Base-by-base conservation (phyloP, 306 rosid species). In the Malus sylvestris region DNA sequence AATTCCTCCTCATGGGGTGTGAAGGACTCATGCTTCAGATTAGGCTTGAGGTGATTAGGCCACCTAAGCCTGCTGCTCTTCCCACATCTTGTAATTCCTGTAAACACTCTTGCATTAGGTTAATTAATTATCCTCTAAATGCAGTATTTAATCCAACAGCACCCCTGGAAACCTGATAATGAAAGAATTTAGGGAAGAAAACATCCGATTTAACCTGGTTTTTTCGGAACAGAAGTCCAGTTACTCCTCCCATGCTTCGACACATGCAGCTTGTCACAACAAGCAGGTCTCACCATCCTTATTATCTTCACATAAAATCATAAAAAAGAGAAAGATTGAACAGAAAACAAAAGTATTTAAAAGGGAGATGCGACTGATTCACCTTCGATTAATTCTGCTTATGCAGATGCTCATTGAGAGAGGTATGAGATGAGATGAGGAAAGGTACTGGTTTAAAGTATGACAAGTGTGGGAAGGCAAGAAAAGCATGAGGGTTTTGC, bases 1-100 rank as follows among this genome's bases (percentile, higher is more conserved):
- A 92, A 68, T 68, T 95, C 96, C 78, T 95, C 98, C 77, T 95
- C 98, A 80, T 95, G 87, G 22, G 87, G 80, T 57, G 96, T 84
- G 85, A 95, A 92, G 78, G 79, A 85, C 53, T 92, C 91, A 40
- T 79, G 80, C 68, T 92, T 90, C 18, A 89, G 91, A 77, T 95
- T 91, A 75, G 85, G 85, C 72, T 81, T 84, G 58, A 79, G 68
- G 80, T 69, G 76, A 78, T 85, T 92, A 70, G 65, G 84, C 93
- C 96, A 89, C 80, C 91, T 88, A 61, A 83, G 83, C 81, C 83
- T 88, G 77, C 97, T 88, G 82, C 89, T 90, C 84, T 88, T 92
- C 51, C 96, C 97, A 85, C 92, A 92, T 84, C 90, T 89, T 70
- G 83, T 85, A 4, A 89, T 79, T 22, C 97, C 97, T 92, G 86